Evolutionary conservation across 78 protist species (phyloP).

Genomic region (Dictyostelium purpureum): DNA sequence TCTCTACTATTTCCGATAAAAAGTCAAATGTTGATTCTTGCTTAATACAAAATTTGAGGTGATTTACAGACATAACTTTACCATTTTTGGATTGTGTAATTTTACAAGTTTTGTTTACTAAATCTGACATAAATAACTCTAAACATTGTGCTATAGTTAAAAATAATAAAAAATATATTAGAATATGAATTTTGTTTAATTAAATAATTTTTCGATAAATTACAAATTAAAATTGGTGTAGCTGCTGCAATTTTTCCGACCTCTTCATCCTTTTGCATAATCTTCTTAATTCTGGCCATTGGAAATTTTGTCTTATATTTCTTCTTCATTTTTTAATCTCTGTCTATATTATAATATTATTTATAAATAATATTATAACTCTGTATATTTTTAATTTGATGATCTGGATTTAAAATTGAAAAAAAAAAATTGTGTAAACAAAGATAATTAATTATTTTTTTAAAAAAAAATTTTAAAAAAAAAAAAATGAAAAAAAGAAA

Average conservation of each 20-base stretch:
- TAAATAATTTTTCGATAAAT: not conserved
- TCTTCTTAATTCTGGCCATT: slow-evolving; percentile 78
- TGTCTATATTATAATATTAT: not conserved
- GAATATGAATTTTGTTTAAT: not conserved
- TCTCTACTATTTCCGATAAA: slow-evolving; percentile 47
- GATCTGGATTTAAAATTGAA: not conserved
- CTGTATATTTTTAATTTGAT: not conserved
- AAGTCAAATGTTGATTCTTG: slow-evolving; percentile 64
- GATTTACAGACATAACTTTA: slow-evolving; percentile 43
- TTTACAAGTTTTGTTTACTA: slow-evolving; percentile 39
- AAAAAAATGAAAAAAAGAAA: not conserved
- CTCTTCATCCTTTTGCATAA: slow-evolving; percentile 85
- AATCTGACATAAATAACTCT: slow-evolving; percentile 74
- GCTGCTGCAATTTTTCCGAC: slow-evolving; percentile 78
- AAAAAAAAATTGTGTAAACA: not conserved
- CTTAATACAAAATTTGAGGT: slow-evolving; percentile 42
- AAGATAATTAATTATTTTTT: not conserved
- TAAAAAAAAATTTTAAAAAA: not conserved
- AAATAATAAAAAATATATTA: not conserved
- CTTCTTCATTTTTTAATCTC: slow-evolving; percentile 38
- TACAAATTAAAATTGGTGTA: slow-evolving; percentile 77
- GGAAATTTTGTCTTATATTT: slow-evolving; percentile 73
- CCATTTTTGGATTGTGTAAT: slow-evolving; percentile 59
- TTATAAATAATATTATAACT: not conserved
- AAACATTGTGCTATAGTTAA: slow-evolving; percentile 69